Evolutionary conservation across 768 basidiomycete genomes (phyloP).

Genomic region (Goffeauzyma gilvescens): DNA sequence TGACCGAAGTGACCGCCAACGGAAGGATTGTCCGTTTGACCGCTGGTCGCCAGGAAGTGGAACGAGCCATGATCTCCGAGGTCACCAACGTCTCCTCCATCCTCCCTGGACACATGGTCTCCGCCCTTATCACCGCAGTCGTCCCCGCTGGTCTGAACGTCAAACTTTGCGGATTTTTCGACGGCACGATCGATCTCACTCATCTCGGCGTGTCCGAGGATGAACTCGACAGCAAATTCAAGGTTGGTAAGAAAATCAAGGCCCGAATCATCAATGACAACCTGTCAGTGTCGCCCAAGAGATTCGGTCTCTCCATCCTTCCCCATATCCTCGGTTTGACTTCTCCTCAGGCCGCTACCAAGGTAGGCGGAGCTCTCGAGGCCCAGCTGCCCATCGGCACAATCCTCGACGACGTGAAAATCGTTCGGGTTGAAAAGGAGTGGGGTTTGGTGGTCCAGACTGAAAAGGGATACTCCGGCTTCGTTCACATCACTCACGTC

Average conservation of each 20-base stretch:
- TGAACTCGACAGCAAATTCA: slow-evolving; percentile 31
- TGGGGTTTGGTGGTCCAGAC: slow-evolving; percentile 61
- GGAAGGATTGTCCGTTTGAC: slow-evolving; percentile 59
- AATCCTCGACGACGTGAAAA: slow-evolving; percentile 51
- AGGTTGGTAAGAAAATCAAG: slow-evolving; percentile 42
- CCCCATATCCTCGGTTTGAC: slow-evolving; percentile 49
- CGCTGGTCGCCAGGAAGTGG: slow-evolving; percentile 38
- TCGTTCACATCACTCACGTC: slow-evolving; percentile 87
- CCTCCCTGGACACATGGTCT: slow-evolving; percentile 67
- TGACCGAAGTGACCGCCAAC: slow-evolving; percentile 52
- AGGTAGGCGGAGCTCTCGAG: slow-evolving; percentile 33
- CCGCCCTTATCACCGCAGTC: slow-evolving; percentile 59
- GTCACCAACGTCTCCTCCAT: slow-evolving; percentile 59
- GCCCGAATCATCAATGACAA: slow-evolving; percentile 69
- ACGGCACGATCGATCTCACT: slow-evolving; percentile 66
- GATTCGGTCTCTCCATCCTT: slow-evolving; percentile 60
- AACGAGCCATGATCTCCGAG: slow-evolving; percentile 47
- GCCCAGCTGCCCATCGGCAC: slow-evolving; percentile 56
- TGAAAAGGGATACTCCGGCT: slow-evolving; percentile 48
- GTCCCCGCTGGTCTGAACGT: slow-evolving; percentile 59
- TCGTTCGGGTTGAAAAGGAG: slow-evolving; percentile 56
- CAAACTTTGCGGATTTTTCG: slow-evolving; percentile 78
- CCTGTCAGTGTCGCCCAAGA: slow-evolving; percentile 48
- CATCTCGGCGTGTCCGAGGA: slow-evolving; percentile 43
- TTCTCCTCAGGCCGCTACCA: slow-evolving; percentile 16